A percentile compares a stretch with the other conserved stretches of the same genome.
phyloP scores from a whole-genome alignment of 2,329 filamentous ascomycete species.

The Dendrostoma leiphaemia region DNA sequence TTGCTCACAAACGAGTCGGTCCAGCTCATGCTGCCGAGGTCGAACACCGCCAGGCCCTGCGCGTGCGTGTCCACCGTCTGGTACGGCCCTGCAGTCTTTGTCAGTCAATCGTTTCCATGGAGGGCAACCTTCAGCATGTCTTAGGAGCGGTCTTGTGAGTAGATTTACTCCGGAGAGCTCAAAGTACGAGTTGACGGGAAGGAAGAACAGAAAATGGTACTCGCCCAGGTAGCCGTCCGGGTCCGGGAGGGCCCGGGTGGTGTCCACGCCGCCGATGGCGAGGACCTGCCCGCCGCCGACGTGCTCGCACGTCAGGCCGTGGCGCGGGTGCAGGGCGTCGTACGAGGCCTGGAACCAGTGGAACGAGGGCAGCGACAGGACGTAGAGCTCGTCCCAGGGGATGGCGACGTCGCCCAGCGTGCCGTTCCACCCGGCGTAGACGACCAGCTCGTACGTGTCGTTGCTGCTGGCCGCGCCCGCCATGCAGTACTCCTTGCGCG shows the following conservation, averaged over 20 bases:
- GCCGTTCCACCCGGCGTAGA: constrained; percentile 25
- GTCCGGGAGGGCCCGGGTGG: constrained; percentile 7
- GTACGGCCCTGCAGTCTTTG: too few species aligned
- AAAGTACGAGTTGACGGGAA: too few species aligned
- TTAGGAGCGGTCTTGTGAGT: too few species aligned
- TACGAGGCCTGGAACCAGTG: constrained; percentile 25
- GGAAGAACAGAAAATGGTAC: too few species aligned
- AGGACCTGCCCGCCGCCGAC: constrained; percentile 37
- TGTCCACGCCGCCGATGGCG: constrained; percentile 33
- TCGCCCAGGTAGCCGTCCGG: constrained; percentile 9
- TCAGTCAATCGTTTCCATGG: too few species aligned
- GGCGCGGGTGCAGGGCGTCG: constrained; percentile 19
- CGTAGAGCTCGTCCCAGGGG: constrained; percentile 22
- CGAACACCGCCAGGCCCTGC: constrained; percentile 23
- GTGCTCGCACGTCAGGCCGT: constrained; percentile 25
- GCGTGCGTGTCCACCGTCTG: constrained; percentile 19
- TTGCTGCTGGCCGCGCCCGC: constrained; percentile 22
- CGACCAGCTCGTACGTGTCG: constrained; percentile 23
- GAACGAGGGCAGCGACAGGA: constrained; percentile 25
- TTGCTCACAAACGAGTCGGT: constrained; percentile 13
- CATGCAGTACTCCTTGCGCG: constrained; percentile 24
- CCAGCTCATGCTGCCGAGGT: constrained; percentile 20
- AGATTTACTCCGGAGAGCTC: too few species aligned
- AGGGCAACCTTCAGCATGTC: too few species aligned
- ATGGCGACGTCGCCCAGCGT: constrained; percentile 17